Evolutionary conservation across 495 filamentous ascomycete species (phyloP).

Genomic region (Lasiosphaeria hispida): DNA sequence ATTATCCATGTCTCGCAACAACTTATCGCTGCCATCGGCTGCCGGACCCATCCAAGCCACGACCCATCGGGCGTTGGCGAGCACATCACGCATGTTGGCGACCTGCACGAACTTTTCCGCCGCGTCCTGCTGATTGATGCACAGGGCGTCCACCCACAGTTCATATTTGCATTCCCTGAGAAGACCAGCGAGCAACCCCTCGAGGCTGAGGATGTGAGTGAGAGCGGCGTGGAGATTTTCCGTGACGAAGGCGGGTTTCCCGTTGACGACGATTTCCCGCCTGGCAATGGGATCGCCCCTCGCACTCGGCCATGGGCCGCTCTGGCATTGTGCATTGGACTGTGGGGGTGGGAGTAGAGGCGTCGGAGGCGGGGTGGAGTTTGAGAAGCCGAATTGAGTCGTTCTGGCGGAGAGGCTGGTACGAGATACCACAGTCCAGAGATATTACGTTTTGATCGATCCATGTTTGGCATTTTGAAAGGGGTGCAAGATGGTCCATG

Average conservation of each 20-base stretch:
- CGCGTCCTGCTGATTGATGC: background rate
- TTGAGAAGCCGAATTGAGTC: background rate
- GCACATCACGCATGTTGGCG: background rate
- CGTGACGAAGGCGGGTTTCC: background rate
- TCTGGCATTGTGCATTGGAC: no score
- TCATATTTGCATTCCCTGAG: background rate
- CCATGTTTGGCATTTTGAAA: background rate
- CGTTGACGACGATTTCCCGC: conserved; percentile 3
- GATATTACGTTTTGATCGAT: background rate
- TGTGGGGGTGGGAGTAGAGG: no score
- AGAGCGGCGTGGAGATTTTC: background rate
- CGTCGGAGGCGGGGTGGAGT: background rate
- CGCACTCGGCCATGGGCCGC: no score
- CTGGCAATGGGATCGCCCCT: no score
- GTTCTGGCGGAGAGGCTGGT: background rate
- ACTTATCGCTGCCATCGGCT: background rate
- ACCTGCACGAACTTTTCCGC: background rate
- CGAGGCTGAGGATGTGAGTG: background rate
- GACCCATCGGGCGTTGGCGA: background rate
- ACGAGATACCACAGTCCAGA: background rate
- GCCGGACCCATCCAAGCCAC: background rate
- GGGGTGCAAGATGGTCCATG: no score
- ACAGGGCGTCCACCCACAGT: background rate
- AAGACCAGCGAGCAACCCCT: no score
- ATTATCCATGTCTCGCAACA: no score